Evolutionary conservation across 192 early-diverging fungal genomes (phyloP).

Genomic region (Endogone sp.): DNA sequence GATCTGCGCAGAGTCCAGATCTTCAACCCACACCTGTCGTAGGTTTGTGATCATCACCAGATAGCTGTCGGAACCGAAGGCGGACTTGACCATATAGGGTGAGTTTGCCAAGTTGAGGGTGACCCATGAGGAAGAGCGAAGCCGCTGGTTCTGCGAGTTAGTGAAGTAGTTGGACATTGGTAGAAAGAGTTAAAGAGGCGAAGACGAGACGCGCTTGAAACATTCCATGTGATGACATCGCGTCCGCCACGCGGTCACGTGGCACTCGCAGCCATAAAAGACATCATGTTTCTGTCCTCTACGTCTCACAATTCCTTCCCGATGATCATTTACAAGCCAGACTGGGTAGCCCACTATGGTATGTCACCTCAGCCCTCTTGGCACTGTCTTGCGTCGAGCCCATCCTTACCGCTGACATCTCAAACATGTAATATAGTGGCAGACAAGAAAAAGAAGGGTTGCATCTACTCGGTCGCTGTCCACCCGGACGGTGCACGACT

Average conservation of each 20-base stretch:
- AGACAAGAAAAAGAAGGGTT: conserved; percentile 38
- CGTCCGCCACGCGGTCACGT: too few relatives aligned
- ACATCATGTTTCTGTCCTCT: too few relatives aligned
- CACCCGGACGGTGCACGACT: conserved; percentile 78
- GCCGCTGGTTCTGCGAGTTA: too few relatives aligned
- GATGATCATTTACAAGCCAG: conserved; percentile 70
- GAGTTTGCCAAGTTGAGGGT: background rate
- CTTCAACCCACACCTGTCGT: background rate
- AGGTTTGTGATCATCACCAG: background rate
- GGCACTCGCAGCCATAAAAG: too few relatives aligned
- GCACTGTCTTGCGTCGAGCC: background rate
- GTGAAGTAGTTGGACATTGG: too few relatives aligned
- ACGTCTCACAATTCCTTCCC: too few relatives aligned
- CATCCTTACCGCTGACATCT: background rate
- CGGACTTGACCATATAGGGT: background rate
- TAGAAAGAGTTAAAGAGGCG: too few relatives aligned
- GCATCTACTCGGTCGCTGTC: conserved; percentile 86
- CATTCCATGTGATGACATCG: too few relatives aligned
- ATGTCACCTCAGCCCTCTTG: conserved; percentile 24
- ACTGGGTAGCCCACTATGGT: conserved; percentile 69
- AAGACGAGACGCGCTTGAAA: too few relatives aligned
- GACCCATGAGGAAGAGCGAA: too few relatives aligned
- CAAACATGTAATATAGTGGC: conserved; percentile 16
- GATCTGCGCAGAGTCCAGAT: background rate
- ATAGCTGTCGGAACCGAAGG: background rate